Evolutionary conservation across 2,329 filamentous ascomycete genomes (phyloP).

Genomic region (Alternaria solani): DNA sequence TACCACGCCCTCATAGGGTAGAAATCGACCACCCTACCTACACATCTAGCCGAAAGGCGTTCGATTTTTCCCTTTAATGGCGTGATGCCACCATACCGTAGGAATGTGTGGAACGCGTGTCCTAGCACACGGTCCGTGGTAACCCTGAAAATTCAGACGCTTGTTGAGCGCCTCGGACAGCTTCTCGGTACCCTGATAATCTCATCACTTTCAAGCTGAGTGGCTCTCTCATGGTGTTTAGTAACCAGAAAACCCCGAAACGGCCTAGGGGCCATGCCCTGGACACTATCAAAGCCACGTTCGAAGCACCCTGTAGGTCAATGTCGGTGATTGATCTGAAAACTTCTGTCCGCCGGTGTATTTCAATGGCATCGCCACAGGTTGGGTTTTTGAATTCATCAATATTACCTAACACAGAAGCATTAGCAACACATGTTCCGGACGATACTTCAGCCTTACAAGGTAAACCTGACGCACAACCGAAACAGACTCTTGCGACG

Average conservation of each 20-base stretch:
- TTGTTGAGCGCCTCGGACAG: slow-evolving; percentile 1
- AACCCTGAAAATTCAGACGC: background rate
- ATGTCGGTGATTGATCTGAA: background rate
- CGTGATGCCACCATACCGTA: background rate
- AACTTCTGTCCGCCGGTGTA: background rate
- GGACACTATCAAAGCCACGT: slow-evolving; percentile 9
- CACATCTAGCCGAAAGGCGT: too few species aligned
- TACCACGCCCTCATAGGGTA: background rate
- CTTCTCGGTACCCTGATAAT: background rate
- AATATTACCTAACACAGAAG: background rate
- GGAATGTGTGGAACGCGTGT: background rate
- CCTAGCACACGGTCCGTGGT: background rate
- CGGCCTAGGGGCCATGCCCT: slow-evolving; percentile 9
- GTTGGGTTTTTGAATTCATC: slow-evolving; percentile 1
- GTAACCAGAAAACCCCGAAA: background rate
- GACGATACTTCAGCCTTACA: slow-evolving; percentile 10
- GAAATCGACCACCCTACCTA: too few species aligned
- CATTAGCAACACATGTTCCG: background rate
- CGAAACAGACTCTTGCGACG: slow-evolving; percentile 9
- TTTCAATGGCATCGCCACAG: background rate
- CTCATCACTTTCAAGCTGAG: background rate
- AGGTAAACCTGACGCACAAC: slow-evolving; percentile 6
- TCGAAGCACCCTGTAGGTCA: slow-evolving; percentile 5
- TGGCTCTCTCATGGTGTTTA: background rate
- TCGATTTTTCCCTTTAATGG: too few species aligned